phyloP scores from a whole-genome alignment of 1,284 basidiomycete genomes.

The Vanrija sp. region DNA sequence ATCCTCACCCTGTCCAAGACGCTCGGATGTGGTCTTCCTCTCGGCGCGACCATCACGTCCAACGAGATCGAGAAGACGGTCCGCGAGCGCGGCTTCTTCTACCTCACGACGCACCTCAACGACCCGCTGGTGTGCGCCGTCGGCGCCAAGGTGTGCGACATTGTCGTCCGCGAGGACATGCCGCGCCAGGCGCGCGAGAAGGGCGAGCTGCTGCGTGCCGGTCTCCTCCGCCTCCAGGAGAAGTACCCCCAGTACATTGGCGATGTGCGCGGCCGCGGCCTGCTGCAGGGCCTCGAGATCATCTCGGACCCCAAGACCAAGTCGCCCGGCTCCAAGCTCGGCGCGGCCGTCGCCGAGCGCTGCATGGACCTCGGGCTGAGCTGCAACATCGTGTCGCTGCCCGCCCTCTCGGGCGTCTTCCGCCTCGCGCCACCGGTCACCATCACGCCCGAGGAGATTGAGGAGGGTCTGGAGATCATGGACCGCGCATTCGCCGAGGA shows the following conservation, averaged over 20 bases:
- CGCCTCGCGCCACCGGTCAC: conserved; percentile 63
- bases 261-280: conserved; percentile 70
- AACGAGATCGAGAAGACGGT: conserved; percentile 53
- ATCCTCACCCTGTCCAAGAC: conserved; percentile 87
- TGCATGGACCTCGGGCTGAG: conserved; percentile 77
- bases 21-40: conserved; percentile 86
- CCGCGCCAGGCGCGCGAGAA: conserved; percentile 16
- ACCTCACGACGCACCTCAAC: conserved; percentile 37
- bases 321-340: conserved; percentile 43
- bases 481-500: conserved; percentile 51
- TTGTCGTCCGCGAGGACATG: conserved; percentile 53
- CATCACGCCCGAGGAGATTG: conserved; percentile 58
- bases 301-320: conserved; percentile 49
- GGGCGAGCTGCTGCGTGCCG: conserved; percentile 55
- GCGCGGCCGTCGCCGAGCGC: conserved; percentile 51
- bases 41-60: conserved; percentile 75
- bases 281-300: conserved; percentile 80
- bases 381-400: conserved; percentile 48
- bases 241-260: conserved; percentile 57
- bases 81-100: conserved; percentile 49
- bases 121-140: conserved; percentile 42
- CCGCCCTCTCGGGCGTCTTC: conserved; percentile 54
- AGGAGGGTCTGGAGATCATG: conserved; percentile 58
- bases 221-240: conserved; percentile 35
- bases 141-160: conserved; percentile 68